Evolutionary conservation across 768 basidiomycete species (phyloP).

Genomic region (Lentinula sp.): DNA sequence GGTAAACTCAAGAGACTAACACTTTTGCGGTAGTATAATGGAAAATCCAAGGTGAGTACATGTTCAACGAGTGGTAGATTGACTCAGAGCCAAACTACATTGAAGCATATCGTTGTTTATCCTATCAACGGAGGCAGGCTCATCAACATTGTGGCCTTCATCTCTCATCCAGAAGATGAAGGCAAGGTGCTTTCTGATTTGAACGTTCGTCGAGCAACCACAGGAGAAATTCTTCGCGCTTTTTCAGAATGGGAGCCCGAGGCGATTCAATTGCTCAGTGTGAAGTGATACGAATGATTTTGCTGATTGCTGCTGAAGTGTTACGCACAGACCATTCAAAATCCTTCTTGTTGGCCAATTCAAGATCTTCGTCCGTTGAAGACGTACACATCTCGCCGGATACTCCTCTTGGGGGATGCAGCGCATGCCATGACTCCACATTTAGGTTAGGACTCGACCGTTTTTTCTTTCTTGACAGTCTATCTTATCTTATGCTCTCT

Average conservation of each 20-base stretch:
- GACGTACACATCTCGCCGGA: conserved; percentile 19
- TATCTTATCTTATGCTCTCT: background rate
- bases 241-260: conserved; percentile 42
- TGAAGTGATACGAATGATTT: conserved; percentile 12
- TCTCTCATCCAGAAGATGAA: conserved; percentile 27
- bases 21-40: conserved; percentile 17
- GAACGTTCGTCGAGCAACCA: conserved; percentile 25
- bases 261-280: conserved; percentile 37
- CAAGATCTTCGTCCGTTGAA: conserved; percentile 23
- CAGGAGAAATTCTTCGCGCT: conserved; percentile 28
- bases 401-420: conserved; percentile 32
- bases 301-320: background rate
- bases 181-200: conserved; percentile 20
- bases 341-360: conserved; percentile 25
- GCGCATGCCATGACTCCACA: conserved; percentile 22
- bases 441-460: conserved; percentile 9
- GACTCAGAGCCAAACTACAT: background rate
- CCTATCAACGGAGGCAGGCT: conserved; percentile 41
- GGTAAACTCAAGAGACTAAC: no score
- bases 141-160: conserved; percentile 44
- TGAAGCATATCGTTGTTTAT: conserved; percentile 44
- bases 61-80: background rate
- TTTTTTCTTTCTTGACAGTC: background rate
- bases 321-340: conserved; percentile 8
- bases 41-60: conserved; percentile 13